Conservation (phyloP, 805 yeast species). For the Peterozyma toletana region DNA sequence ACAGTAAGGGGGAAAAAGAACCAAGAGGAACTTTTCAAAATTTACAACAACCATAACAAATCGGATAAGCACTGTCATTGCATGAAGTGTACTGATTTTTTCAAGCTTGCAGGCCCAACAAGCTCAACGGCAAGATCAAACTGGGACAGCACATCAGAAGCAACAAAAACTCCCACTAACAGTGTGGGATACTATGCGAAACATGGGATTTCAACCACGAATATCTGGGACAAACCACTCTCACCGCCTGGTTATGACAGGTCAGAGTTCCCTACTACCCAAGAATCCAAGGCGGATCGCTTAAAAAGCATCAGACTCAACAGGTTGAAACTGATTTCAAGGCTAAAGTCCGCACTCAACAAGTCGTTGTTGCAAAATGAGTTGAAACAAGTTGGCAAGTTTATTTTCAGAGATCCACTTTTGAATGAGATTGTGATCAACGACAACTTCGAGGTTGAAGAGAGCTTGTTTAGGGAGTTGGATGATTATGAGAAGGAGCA, state of each 20-base stretch:
- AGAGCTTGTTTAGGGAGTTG: constrained; percentile 23
- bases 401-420: constrained; percentile 34
- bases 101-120: constrained; percentile 2
- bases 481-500: constrained; percentile 2
- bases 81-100: constrained; percentile 4
- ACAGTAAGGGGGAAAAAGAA: constrained; percentile 8
- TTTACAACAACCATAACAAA: constrained; percentile 14
- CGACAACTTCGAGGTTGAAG: constrained; percentile 25
- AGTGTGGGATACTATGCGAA: neutral
- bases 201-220: constrained; percentile 10
- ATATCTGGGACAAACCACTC: constrained; percentile 22
- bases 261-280: constrained; percentile 54
- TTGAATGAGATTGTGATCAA: constrained; percentile 29
- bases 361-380: neutral
- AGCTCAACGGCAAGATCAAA: neutral
- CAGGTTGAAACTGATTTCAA: constrained; percentile 29
- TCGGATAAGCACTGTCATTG: constrained; percentile 10
- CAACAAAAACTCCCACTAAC: neutral
- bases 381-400: constrained; percentile 27
- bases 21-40: constrained; percentile 4
- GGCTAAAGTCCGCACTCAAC: constrained; percentile 32
- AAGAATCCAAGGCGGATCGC: constrained; percentile 34
- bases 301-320: constrained; percentile 17
- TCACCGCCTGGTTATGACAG: constrained; percentile 54
- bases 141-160: neutral